phyloP scores from a whole-genome alignment of 306 rosid genomes.

The Dalbergia cultrata region DNA sequence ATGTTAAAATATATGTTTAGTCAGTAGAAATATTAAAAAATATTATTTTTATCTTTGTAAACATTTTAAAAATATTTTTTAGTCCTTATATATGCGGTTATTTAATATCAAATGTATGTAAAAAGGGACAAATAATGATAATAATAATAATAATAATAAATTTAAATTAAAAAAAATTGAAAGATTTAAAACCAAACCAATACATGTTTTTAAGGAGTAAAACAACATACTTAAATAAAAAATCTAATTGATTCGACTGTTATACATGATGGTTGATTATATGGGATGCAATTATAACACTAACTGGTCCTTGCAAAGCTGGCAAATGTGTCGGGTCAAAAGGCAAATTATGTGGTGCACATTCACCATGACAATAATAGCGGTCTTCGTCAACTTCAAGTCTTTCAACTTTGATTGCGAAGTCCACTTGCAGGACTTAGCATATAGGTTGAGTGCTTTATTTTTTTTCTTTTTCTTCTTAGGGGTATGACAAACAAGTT shows the following conservation, averaged over 20 bases:
- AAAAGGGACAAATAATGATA: no score
- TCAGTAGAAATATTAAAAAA: no score
- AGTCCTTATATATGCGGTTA: no score
- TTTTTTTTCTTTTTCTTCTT: not conserved
- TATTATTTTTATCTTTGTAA: no score
- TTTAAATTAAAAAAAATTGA: no score
- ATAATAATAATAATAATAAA: no score
- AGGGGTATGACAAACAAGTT: not conserved
- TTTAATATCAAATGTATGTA: no score
- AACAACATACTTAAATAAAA: not conserved
- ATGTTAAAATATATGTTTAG: no score
- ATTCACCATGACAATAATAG: not conserved
- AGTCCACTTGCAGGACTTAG: not conserved
- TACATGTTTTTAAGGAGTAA: no score
- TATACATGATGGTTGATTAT: not conserved
- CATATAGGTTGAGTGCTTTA: not conserved
- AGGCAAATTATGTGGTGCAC: conserved; percentile 35
- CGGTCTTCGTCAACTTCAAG: conserved; percentile 29
- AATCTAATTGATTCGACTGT: not conserved
- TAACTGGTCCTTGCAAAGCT: not conserved
- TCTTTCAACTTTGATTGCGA: not conserved
- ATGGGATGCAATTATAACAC: not conserved
- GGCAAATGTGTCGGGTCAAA: conserved; percentile 34
- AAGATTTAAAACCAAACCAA: no score
- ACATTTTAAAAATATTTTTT: no score